A percentile compares a stretch with the other conserved stretches of the same genome.
Evolutionary conservation across 805 yeast genomes (phyloP).

Genomic region (Kazachstania martiniae): DNA sequence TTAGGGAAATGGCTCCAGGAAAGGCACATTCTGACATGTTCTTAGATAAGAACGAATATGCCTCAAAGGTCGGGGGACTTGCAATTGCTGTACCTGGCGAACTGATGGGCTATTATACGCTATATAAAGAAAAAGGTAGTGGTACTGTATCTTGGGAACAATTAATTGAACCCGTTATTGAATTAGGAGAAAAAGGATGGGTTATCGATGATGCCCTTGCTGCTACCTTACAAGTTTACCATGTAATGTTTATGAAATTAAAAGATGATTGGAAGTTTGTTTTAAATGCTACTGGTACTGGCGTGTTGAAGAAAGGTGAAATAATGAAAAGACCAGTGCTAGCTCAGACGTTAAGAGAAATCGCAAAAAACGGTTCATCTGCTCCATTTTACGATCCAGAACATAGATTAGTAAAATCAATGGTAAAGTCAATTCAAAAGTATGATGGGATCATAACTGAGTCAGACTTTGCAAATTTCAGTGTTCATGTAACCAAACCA

Average conservation of each 20-base stretch:
- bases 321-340: conserved; percentile 43
- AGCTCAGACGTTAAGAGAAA: conserved; percentile 54
- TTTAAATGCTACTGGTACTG: conserved; percentile 26
- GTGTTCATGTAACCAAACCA: conserved; percentile 36
- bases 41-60: conserved; percentile 29
- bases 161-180: conserved; percentile 63
- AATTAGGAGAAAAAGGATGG: conserved; percentile 59
- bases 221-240: conserved; percentile 32
- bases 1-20: conserved; percentile 80
- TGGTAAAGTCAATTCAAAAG: conserved; percentile 39
- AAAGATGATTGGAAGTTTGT: conserved; percentile 47
- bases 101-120: conserved; percentile 62
- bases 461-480: conserved; percentile 58
- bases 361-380: conserved; percentile 70
- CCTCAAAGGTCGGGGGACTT: conserved; percentile 71
- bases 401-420: conserved; percentile 56
- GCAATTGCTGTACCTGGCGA: conserved; percentile 91
- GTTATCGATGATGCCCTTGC: conserved; percentile 35
- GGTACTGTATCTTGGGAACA: conserved; percentile 65
- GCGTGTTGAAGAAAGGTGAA: conserved; percentile 47
- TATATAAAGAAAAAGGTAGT: conserved; percentile 53
- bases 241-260: conserved; percentile 24
- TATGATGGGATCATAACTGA: conserved; percentile 58
- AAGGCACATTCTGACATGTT: conserved; percentile 58
- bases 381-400: conserved; percentile 76